Percentiles rank a stretch among this genome's conserved stretches.
Evolutionary conservation across 192 early-diverging fungal species (phyloP).

Genomic region (Dimargaris verticillata): DNA sequence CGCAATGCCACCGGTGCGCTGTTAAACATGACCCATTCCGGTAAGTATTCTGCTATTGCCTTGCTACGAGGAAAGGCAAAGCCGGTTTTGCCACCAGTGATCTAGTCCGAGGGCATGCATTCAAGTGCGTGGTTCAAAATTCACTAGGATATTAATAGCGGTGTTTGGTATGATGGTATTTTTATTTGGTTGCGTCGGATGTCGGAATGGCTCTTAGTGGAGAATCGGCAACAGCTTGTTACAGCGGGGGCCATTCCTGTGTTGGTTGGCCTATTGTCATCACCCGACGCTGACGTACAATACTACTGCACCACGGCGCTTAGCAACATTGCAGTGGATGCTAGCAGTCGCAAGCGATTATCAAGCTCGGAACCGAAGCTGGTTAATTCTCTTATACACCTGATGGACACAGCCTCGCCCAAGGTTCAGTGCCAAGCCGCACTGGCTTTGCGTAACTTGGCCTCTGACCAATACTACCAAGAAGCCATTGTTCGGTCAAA

Average conservation of each 20-base stretch:
- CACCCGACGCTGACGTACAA: constrained; percentile 68
- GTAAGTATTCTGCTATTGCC: too few relatives aligned
- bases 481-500: constrained; percentile 59
- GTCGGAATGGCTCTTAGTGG: constrained; percentile 22
- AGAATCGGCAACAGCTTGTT: constrained; percentile 69
- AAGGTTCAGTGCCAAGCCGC: constrained; percentile 82
- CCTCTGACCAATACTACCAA: constrained; percentile 68
- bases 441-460: constrained; percentile 71
- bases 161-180: too few relatives aligned
- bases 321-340: constrained; percentile 78
- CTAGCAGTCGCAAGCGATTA: constrained; percentile 40
- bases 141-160: too few relatives aligned
- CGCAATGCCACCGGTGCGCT: constrained; percentile 81
- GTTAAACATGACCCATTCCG: constrained; percentile 81
- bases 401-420: constrained; percentile 58
- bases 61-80: too few relatives aligned
- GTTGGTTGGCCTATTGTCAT: constrained; percentile 54
- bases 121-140: too few relatives aligned
- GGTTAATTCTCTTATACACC: constrained; percentile 54
- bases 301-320: constrained; percentile 83
- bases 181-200: too few relatives aligned
- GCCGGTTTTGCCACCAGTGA: too few relatives aligned
- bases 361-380: constrained; percentile 55
- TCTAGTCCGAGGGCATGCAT: too few relatives aligned
- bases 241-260: constrained; percentile 69